A percentile compares a stretch with the other conserved stretches of the same genome.
These are phyloP conservation scores for Jatropha multifida DNA, from an alignment of 441 rosid species.

Conservation along the genomic window DNA sequence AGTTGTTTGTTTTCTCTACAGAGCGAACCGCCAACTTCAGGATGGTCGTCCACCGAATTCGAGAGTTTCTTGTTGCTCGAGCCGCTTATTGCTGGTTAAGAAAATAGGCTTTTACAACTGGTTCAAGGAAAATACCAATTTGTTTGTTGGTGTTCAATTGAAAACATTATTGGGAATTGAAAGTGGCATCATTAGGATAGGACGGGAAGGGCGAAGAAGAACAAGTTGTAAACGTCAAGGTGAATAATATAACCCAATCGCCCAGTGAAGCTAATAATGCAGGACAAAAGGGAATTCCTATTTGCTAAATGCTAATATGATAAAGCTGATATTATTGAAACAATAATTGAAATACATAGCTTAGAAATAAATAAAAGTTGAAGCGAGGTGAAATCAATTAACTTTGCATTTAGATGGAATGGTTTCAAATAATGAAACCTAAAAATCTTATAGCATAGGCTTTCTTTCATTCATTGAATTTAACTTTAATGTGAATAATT, in stretches of 20 bases:
- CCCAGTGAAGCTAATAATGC: neutral
- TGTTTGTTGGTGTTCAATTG: neutral
- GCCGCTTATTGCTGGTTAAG: too few relatives aligned
- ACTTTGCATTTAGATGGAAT: neutral
- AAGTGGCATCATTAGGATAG: too few relatives aligned
- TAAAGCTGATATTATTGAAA: neutral
- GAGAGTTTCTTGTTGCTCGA: too few relatives aligned
- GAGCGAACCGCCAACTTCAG: too few relatives aligned
- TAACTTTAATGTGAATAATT: neutral
- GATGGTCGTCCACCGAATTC: too few relatives aligned
- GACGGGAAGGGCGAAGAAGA: neutral
- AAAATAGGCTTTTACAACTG: too few relatives aligned
- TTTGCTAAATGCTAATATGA: neutral
- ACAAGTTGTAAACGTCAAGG: neutral
- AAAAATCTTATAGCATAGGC: too few relatives aligned
- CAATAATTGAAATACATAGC: neutral
- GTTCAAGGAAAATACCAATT: neutral
- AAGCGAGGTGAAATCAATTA: neutral
- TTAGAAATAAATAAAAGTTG: neutral
- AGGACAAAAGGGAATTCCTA: neutral
- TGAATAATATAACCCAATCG: neutral
- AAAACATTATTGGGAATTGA: too few relatives aligned
- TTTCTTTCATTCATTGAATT: neutral
- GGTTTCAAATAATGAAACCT: neutral
- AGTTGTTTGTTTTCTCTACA: too few relatives aligned